A percentile compares a stretch with the other conserved stretches of the same genome.
These are phyloP conservation scores for Saturnispora mendoncae DNA, from an alignment of 805 yeast species.

Conservation along the genomic window DNA sequence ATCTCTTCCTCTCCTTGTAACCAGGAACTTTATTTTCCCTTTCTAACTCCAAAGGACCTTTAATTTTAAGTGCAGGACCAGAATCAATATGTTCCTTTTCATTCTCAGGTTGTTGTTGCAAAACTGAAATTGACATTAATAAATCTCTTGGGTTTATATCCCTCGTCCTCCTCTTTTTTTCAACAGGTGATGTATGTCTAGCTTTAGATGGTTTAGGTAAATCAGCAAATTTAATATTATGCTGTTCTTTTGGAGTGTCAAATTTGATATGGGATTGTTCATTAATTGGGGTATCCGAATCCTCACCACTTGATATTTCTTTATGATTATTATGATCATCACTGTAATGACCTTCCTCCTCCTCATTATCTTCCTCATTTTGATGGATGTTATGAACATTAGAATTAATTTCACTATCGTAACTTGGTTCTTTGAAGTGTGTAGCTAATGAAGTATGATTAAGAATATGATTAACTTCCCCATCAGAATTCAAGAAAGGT, in stretches of 20 bases:
- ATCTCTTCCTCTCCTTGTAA: slow-evolving; percentile 19
- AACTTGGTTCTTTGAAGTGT: slow-evolving; percentile 39
- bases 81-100: slow-evolving; percentile 37
- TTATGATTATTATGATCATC: neutral
- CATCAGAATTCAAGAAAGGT: neutral
- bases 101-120: slow-evolving; percentile 44
- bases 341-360: neutral
- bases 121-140: slow-evolving; percentile 73
- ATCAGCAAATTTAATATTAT: slow-evolving; percentile 48
- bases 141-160: slow-evolving; percentile 75
- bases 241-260: slow-evolving; percentile 1
- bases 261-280: neutral
- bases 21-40: slow-evolving; percentile 14
- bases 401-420: slow-evolving; percentile 11
- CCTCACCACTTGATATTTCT: neutral
- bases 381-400: slow-evolving; percentile 13
- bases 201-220: slow-evolving; percentile 46
- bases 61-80: slow-evolving; percentile 72
- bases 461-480: neutral
- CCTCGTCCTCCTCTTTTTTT: slow-evolving; percentile 17
- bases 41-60: slow-evolving; percentile 69
- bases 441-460: neutral
- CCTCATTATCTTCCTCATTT: slow-evolving; percentile 1
- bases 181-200: slow-evolving; percentile 9
- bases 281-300: slow-evolving; percentile 1